Evolutionary conservation across 305 asterid genomes (phyloP), one percentile per base, ranked within the genome.

Genomic region (Fraxinus paxiana): DNA sequence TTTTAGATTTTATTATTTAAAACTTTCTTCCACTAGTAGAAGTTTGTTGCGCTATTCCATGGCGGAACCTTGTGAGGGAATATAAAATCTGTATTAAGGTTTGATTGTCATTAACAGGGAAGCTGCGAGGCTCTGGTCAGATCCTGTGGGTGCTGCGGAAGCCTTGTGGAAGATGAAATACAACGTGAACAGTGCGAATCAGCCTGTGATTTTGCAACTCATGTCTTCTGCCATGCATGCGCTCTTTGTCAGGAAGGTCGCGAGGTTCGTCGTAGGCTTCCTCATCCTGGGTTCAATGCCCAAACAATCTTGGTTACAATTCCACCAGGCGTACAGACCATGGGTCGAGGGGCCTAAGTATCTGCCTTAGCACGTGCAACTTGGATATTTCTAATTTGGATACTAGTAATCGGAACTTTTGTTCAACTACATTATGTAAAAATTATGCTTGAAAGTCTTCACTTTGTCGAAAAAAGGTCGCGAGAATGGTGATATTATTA

Each of bases 171-270:
- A 91, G 91, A 91, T 48, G 98, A 92, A 81, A 83, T 35, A 30
- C 95, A 90, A 28, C 91, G 84, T 0, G 98, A 95, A 86, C 94
- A 88, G 63, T 95, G 97, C 24, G 97, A 95, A 79, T 71, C 91
- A 2, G 87, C 88, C n/a, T 92, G 97, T 48, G 99, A 95, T 86
- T 78, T 93, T 30, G 97, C 91, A 5, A 91, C 97, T 15, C 99
- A 95, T 48, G 84, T 91, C 33, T 85, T 90, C 71, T 95, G 97
- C 87, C 99, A 95, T 71, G 78, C 93, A 18, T 95, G 97, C 30
- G 98, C 99, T 22, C 93, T 95, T 77, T 95, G 99, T 77, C 99
- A 93, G 81, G 99, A 95, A 81, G 97, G 94, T 18, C 99, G 99
- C 79, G 97, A 95, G 90, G 87, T 95, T 80, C 99, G 98, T 24